Evolutionary conservation across 2,329 filamentous ascomycete species (phyloP).

Genomic region (Microdochium nivale): DNA sequence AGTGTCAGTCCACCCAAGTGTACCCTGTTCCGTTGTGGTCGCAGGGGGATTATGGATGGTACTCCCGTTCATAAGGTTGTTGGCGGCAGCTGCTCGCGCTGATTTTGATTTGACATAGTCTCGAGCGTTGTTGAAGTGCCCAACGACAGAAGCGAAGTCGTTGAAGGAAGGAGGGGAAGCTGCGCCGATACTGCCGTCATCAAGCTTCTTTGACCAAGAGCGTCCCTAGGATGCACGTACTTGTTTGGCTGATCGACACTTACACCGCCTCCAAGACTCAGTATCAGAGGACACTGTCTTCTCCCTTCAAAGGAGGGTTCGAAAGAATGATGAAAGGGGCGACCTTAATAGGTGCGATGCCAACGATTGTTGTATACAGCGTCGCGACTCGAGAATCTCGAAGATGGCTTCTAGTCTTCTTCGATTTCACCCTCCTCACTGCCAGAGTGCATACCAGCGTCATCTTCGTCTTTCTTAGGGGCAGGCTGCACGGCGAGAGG

Average conservation of each 20-base stretch:
- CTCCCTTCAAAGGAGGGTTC: no score
- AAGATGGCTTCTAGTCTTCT: conserved; percentile 48
- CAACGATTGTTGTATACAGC: background rate
- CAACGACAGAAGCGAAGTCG: background rate
- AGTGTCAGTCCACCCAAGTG: background rate
- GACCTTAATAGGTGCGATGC: background rate
- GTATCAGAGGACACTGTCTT: no score
- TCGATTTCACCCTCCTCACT: conserved; percentile 98
- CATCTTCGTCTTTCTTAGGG: conserved; percentile 43
- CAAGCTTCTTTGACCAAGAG: background rate
- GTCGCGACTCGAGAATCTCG: background rate
- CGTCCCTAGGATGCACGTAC: background rate
- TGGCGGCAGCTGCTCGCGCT: background rate
- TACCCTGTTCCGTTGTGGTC: background rate
- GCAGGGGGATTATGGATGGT: background rate
- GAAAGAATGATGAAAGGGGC: background rate
- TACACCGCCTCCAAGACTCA: no score
- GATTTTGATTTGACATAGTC: no score
- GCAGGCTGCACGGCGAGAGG: conserved; percentile 23
- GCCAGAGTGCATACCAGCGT: conserved; percentile 64
- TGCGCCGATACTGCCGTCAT: background rate
- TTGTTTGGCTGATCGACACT: background rate
- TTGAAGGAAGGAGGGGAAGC: background rate
- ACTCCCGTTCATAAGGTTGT: background rate
- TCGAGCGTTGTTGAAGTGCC: no score